Evolutionary conservation across 164 flowering plant species (phyloP).

Genomic region (Taxillus chinensis): DNA sequence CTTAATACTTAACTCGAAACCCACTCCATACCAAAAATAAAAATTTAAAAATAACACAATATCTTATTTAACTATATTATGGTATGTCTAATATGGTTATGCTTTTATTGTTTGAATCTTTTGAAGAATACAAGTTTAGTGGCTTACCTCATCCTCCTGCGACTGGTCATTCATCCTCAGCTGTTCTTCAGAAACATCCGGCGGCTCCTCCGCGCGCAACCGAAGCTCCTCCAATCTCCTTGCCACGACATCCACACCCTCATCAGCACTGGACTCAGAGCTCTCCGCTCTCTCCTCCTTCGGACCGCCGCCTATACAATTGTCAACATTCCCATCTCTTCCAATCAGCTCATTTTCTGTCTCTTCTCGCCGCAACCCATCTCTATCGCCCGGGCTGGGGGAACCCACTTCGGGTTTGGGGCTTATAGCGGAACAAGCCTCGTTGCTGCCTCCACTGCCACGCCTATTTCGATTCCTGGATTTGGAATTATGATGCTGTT

Average conservation of each 20-base stretch:
- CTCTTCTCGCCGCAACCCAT: not conserved
- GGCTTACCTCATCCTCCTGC: slow-evolving; percentile 66
- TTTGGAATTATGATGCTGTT: not conserved
- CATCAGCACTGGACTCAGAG: slow-evolving; percentile 3
- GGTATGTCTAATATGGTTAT: too few relatives aligned
- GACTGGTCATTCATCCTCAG: slow-evolving; percentile 47
- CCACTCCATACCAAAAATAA: too few relatives aligned
- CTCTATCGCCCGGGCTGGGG: slow-evolving; percentile 6
- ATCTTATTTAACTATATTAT: too few relatives aligned
- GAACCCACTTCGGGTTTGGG: slow-evolving; percentile 14
- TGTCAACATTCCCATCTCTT: not conserved
- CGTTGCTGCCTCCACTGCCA: slow-evolving; percentile 5
- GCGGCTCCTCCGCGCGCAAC: slow-evolving; percentile 28
- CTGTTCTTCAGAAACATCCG: slow-evolving; percentile 49
- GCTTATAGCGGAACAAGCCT: slow-evolving; percentile 7
- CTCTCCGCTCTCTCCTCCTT: slow-evolving; percentile 10
- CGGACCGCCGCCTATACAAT: slow-evolving; percentile 5
- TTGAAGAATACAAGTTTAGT: too few relatives aligned
- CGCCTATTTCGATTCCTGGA: not conserved
- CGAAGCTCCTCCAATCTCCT: slow-evolving; percentile 34
- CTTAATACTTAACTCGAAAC: too few relatives aligned
- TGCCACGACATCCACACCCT: slow-evolving; percentile 15
- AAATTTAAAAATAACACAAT: too few relatives aligned
- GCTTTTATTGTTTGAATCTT: too few relatives aligned
- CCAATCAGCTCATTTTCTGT: slow-evolving; percentile 4